Evolutionary conservation across 257 asterid species (phyloP).

Genomic region (Solanum pimpinellifolium): DNA sequence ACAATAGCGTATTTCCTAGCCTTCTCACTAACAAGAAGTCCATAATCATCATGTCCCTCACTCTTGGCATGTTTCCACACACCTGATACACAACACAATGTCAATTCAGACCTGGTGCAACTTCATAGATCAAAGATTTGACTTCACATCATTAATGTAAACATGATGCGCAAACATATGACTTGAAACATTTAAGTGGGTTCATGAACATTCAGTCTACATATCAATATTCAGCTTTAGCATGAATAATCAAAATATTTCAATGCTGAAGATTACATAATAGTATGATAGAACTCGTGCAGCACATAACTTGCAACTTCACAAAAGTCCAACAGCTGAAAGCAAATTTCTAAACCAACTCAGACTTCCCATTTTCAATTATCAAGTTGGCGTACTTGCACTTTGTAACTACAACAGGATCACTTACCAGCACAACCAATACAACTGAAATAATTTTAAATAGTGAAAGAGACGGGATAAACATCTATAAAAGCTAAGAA

Average conservation of each 20-base stretch:
- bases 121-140: neutral
- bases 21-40: constrained; percentile 83
- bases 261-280: neutral
- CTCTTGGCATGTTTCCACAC: constrained; percentile 91
- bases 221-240: too few species aligned
- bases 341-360: neutral
- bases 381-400: neutral
- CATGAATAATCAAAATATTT: neutral
- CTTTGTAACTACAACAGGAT: neutral
- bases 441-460: neutral
- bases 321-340: neutral
- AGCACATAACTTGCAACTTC: neutral
- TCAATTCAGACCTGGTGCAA: neutral
- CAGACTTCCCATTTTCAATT: neutral
- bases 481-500: neutral
- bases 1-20: constrained; percentile 91
- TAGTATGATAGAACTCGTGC: neutral
- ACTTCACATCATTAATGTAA: neutral
- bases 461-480: neutral
- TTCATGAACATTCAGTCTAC: neutral
- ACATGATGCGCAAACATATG: neutral
- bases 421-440: neutral
- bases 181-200: neutral
- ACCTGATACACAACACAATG: constrained; percentile 27
- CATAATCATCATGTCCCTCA: constrained; percentile 88